Base-by-base conservation (phyloP, 768 basidiomycete species). In the Grammothele lineata region DNA sequence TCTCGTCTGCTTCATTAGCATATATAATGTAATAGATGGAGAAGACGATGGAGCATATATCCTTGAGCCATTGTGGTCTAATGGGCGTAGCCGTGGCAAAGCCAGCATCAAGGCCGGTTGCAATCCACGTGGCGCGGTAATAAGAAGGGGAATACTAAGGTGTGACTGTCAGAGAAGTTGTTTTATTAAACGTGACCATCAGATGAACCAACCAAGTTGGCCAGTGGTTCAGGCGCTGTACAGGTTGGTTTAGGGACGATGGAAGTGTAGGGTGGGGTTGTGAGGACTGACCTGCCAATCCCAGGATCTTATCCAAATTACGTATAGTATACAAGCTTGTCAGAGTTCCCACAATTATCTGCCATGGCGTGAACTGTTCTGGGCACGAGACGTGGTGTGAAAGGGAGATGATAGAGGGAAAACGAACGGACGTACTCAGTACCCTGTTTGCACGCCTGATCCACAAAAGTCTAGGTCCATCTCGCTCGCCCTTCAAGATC, bases 41-140 rank as follows among this genome's bases (percentile, higher is more conserved):
- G 63, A 96, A 95, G 19, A 92, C 56, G 36, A 96, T 70, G 34
- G 91, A 92, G 42, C 83, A 85, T 5, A 96, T 67, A 62, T 99
- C 92, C 55, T 85, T 78, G 9, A 97, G 66, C 92, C 92, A 96
- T 61, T 87, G 91, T 3, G 91, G 89, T 12, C 86, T 81, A 46
- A 99, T 90, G 2, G 81, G 72, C 88, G 95, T 92, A 11, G 95
- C 94, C 0, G 93, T 93, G 0, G 93, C 93, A 61, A 98, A 97
- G 1, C 94, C 96, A 2, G 94, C 92, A 62, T 99, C 96, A n/a
- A 97, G 72, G 2, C 93, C 94, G 0, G 90, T 95, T 40, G 68
- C 80, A 47, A 99, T 84, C 87, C 93, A 99, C 42, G 94, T 95
- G 7, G 93, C 95, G 21, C 96, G 86, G 69, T 94, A 95, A 66